Percentiles rank a stretch among this genome's conserved stretches.
These are phyloP conservation scores for Casuarina equisetifolia DNA, from an alignment of 306 rosid species.

Conservation along the genomic window DNA sequence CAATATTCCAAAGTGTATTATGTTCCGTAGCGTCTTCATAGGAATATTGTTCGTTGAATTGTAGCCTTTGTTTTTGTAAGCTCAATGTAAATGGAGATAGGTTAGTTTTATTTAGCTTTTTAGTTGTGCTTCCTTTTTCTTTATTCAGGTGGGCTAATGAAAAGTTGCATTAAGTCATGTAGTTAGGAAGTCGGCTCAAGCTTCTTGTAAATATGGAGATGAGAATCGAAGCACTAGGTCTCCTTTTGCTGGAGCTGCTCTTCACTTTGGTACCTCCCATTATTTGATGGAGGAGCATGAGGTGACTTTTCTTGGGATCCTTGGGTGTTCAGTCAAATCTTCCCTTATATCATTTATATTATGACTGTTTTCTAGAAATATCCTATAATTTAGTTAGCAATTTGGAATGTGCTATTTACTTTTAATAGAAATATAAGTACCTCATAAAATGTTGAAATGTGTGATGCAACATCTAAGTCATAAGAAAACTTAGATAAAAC, in stretches of 20 bases:
- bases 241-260: conserved; percentile 58
- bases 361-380: not conserved
- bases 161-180: conserved; percentile 25
- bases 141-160: conserved; percentile 18
- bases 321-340: conserved; percentile 69
- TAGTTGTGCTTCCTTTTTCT: conserved; percentile 22
- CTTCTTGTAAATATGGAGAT: conserved; percentile 70
- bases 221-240: conserved; percentile 48
- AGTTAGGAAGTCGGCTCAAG: conserved; percentile 77
- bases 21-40: conserved; percentile 71
- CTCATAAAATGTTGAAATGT: not conserved
- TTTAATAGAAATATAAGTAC: not conserved
- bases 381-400: not conserved
- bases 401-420: not conserved
- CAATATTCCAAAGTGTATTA: conserved; percentile 20
- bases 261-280: conserved; percentile 59
- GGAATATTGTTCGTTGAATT: conserved; percentile 74
- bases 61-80: conserved; percentile 66
- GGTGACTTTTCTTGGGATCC: conserved; percentile 59
- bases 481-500: not conserved
- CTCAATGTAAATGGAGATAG: conserved; percentile 82
- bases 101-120: conserved; percentile 36
- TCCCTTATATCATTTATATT: not conserved
- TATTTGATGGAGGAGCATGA: conserved; percentile 61
- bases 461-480: not conserved